Evolutionary conservation across 495 filamentous ascomycete genomes (phyloP), one percentile per base, ranked within the genome.

Genomic region (Xylaria flabelliformis): DNA sequence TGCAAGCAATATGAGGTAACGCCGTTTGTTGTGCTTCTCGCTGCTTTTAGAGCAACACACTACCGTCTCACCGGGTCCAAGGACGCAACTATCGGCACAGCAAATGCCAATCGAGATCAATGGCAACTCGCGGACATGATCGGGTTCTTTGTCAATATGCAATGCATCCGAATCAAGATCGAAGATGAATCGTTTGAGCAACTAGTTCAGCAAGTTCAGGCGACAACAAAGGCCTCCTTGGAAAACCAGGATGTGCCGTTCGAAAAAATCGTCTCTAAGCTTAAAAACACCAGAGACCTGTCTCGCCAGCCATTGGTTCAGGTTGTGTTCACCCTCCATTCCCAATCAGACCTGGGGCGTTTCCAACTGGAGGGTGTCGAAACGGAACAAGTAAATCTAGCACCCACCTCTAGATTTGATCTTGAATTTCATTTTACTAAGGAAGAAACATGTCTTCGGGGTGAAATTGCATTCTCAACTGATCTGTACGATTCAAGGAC

Each of bases 81-180:
- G 21, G 69, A 64, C 29, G 69, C 56, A 8, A 63, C 59, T 17
- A 51, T 71, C 34, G 69, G 69, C 44, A 66, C 41, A 26, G 39
- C 46, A 12, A 65, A 65, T 41, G 69, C 69, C 13, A 71, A 71
- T 39, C 58, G 69, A 39, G 59, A 66, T 41, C 69, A 53, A 21
- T 44, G n/a, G n/a, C 21, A 71, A 26, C 24, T 71, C 17, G 29
- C 19, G 1, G 44, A 66, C 29, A 10, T 64, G 13, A 71, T 71
- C 42, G 69, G 69, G n/a, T 64, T 71, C 26, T 71, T 71, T 50
- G 69, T 71, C 4, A 71, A 71, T 46, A 65, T 71, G 69, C 69
- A 65, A 19, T 64, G 69, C 59, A 32, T 71, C 6, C 69, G 69
- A 12, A 32, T 62, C 26, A 66, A 34, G 17, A 15, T 71, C 6